phyloP scores from a whole-genome alignment of 1,284 basidiomycete genomes.

The Apiotrichum brassicae region DNA sequence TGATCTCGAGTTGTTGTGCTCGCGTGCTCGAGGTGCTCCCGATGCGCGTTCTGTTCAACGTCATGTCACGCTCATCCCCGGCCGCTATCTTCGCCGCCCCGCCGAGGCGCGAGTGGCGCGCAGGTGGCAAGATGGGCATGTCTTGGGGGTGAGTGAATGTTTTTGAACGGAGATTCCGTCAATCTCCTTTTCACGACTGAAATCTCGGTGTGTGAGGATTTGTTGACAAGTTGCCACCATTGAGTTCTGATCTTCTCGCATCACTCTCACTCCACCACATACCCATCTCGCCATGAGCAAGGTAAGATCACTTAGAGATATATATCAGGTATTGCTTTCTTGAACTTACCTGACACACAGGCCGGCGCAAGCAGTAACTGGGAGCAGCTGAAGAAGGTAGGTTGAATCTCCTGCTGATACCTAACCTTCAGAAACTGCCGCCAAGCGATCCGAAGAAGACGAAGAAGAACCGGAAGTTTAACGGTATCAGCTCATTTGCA shows the following conservation, averaged over 20 bases:
- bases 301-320: not conserved
- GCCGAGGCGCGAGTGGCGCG: too few relatives aligned
- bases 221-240: not conserved
- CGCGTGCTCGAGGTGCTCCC: too few relatives aligned
- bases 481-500: not conserved
- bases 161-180: not conserved
- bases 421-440: slow-evolving; percentile 6
- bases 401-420: not conserved
- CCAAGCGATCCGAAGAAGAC: too few relatives aligned
- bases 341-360: not conserved
- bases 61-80: too few relatives aligned
- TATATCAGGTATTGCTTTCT: too few relatives aligned
- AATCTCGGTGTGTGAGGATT: not conserved
- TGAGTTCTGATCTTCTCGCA: too few relatives aligned
- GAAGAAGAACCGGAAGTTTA: not conserved
- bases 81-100: too few relatives aligned
- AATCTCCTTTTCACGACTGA: too few relatives aligned
- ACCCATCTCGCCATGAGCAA: not conserved
- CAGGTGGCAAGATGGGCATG: too few relatives aligned
- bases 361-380: slow-evolving; percentile 32
- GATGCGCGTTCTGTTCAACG: too few relatives aligned
- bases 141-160: too few relatives aligned
- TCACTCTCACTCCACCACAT: not conserved
- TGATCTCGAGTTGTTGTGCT: too few relatives aligned
- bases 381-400: slow-evolving; percentile 29